Evolutionary conservation across 257 asterid genomes (phyloP), one percentile per base, ranked within the genome.

Genomic region (Verbascum thapsus): DNA sequence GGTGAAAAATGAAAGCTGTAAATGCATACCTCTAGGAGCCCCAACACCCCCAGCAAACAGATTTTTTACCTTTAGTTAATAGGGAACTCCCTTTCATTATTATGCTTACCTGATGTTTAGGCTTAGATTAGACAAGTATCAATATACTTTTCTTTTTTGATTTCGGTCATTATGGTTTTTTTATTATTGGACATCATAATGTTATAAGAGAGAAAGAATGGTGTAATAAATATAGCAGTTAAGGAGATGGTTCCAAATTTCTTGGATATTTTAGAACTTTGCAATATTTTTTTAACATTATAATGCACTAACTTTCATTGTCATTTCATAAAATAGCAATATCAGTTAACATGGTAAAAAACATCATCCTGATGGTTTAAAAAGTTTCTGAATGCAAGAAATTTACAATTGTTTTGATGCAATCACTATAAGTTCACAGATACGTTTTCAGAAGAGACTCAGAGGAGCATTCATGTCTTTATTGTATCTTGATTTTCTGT

Each of bases 401-500:
- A 37, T 40, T 20, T 9, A 22, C 65, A n/a, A 39, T 13, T 57
- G 38, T 42, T 52, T 41, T 53, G n/a, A n/a, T n/a, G n/a, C n/a
- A n/a, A n/a, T n/a, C n/a, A 13, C 44, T 18, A 44, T 18, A 44
- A 47, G 3, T 15, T 56, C 44, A n/a, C 63, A 4, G 60, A 53
- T n/a, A 18, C 38, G 40, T 53, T 64, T 61, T 66, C 38, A 30
- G 41, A 23, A 48, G 44, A 61, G 15, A 26, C 32, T 32, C 16
- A 12, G 44, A 42, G 43, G 5, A 18, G 40, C 8, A 30, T 52
- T 17, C 17, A 8, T 7, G n/a, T 15, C 1, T 35, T 17, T 23
- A 52, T 10, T 34, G 20, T 7, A n/a, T n/a, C n/a, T n/a, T n/a
- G 17, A 62, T 39, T 62, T 61, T 47, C 54, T 44, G 55, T 32